These are phyloP conservation scores for Kwoniella newhampshirensis DNA, from an alignment of 768 basidiomycete species.

Conservation along the genomic window DNA sequence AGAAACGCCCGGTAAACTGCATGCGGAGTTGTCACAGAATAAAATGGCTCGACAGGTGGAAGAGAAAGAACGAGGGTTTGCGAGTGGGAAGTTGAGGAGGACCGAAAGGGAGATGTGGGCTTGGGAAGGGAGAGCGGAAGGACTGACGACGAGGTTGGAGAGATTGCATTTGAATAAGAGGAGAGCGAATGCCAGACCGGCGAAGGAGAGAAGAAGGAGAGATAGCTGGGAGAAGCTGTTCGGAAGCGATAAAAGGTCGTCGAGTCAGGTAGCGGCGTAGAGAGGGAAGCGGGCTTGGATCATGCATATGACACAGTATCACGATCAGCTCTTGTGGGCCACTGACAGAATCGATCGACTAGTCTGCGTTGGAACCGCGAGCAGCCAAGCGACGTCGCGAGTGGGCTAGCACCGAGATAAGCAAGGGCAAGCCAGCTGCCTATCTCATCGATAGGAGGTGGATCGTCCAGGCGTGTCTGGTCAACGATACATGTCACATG, in stretches of 20 bases:
- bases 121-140: conserved; percentile 30
- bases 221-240: background rate
- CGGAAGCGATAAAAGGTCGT: background rate
- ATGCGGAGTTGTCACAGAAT: conserved; percentile 7
- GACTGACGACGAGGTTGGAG: conserved; percentile 32
- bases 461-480: no score
- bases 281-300: background rate
- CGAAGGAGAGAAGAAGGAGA: conserved; percentile 33
- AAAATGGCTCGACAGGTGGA: conserved; percentile 3
- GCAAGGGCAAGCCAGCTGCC: no score
- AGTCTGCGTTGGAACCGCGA: no score
- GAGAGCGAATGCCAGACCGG: conserved; percentile 23
- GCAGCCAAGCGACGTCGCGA: no score
- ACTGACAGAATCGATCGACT: no score
- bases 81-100: conserved; percentile 16
- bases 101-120: conserved; percentile 35
- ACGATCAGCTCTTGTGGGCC: background rate
- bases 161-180: conserved; percentile 39
- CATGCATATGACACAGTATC: background rate
- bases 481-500: no score
- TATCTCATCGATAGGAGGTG: no score
- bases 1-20: conserved; percentile 12
- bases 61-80: conserved; percentile 13
- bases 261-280: background rate
- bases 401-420: no score